A percentile compares a stretch with the other conserved stretches of the same genome.
Conservation (phyloP, 2,329 filamentous ascomycete species). For the Xenosphaeropsis pyriputrescens region DNA sequence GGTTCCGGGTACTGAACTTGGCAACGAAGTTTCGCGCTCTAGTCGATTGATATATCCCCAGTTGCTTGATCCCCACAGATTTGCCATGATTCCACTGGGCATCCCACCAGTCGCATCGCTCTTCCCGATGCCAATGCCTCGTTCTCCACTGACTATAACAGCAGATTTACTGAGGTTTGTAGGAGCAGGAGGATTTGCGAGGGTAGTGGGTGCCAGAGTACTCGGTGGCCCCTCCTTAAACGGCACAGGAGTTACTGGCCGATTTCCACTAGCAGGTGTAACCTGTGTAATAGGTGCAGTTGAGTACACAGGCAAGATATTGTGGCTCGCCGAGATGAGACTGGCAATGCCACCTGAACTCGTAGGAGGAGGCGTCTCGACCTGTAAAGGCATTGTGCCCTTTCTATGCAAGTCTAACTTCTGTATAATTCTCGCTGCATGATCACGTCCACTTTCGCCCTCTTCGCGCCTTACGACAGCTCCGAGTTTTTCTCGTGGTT, state of each 20-base stretch:
- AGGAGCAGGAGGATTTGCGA: conserved; percentile 68
- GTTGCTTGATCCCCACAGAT: conserved; percentile 81
- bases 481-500: conserved; percentile 14
- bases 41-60: conserved; percentile 58
- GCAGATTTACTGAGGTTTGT: conserved; percentile 81
- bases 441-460: conserved; percentile 62
- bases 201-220: conserved; percentile 64
- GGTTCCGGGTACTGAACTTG: conserved; percentile 9
- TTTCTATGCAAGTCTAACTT: conserved; percentile 85
- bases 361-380: conserved; percentile 21
- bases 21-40: conserved; percentile 20
- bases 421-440: conserved; percentile 79
- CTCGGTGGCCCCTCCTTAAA: conserved; percentile 32
- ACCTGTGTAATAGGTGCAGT: conserved; percentile 16
- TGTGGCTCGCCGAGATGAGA: conserved; percentile 75
- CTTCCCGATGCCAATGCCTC: conserved; percentile 46
- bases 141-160: conserved; percentile 66
- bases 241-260: conserved; percentile 19
- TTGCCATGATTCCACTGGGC: conserved; percentile 78
- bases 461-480: conserved; percentile 51
- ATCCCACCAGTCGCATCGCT: conserved; percentile 51
- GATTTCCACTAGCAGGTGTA: conserved; percentile 14
- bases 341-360: conserved; percentile 60
- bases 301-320: conserved; percentile 52
- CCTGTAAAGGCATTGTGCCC: conserved; percentile 38